A percentile compares a stretch with the other conserved stretches of the same genome.
phyloP scores from a whole-genome alignment of 106 monocot genomes.

The Xerophyta viscosa region DNA sequence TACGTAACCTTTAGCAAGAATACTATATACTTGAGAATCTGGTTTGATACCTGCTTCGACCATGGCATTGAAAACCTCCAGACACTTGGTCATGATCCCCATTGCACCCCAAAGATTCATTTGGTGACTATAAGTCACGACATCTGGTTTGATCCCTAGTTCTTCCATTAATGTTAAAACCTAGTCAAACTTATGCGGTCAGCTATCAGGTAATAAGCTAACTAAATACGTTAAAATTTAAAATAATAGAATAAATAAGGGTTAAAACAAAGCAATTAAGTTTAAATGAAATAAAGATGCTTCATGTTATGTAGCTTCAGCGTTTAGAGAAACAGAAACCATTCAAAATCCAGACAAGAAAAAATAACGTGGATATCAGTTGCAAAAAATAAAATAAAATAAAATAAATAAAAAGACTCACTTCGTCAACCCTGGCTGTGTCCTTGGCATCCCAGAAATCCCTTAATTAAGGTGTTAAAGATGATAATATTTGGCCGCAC shows the following conservation, averaged over 20 bases:
- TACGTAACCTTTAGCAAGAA: slow-evolving; percentile 86
- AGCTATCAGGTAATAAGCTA: no score
- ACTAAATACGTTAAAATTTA: no score
- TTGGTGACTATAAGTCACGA: slow-evolving; percentile 84
- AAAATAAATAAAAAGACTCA: slow-evolving; percentile 19
- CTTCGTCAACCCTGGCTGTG: slow-evolving; percentile 51
- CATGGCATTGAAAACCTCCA: slow-evolving; percentile 67
- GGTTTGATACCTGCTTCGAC: slow-evolving; percentile 48
- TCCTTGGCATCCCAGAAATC: slow-evolving; percentile 71
- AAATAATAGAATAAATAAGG: no score
- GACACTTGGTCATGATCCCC: slow-evolving; percentile 67
- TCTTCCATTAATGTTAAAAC: slow-evolving; percentile 61
- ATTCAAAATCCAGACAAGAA: no score
- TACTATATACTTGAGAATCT: slow-evolving; percentile 74
- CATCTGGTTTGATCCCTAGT: slow-evolving; percentile 61
- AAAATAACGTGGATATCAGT: no score
- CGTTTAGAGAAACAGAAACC: no score
- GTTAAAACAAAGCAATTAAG: no score
- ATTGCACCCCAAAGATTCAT: slow-evolving; percentile 71
- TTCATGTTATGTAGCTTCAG: no score
- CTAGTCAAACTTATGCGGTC: no score
- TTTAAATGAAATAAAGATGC: no score
- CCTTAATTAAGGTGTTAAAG: slow-evolving; percentile 84
- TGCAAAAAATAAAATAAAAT: background rate
- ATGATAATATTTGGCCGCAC: slow-evolving; percentile 63